These are phyloP conservation scores for Sordariomycetes sp. DNA, from an alignment of 2,329 filamentous ascomycete species.

Conservation along the genomic window DNA sequence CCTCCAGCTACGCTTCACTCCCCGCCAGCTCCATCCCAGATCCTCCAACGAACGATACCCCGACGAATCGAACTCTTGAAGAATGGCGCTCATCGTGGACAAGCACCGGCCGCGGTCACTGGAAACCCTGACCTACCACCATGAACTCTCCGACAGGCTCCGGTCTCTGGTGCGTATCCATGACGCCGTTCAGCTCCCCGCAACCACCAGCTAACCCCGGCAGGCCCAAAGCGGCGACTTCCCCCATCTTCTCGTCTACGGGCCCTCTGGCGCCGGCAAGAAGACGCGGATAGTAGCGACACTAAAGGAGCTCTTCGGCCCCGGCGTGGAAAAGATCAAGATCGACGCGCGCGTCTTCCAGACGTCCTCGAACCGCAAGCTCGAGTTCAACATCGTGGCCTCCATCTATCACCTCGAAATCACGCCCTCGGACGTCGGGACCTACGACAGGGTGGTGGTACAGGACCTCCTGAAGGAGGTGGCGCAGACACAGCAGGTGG, in stretches of 20 bases:
- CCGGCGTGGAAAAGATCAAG: conserved; percentile 99
- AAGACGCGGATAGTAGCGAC: conserved; percentile 96
- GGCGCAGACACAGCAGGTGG: conserved; percentile 98
- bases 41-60: background rate
- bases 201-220: background rate
- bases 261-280: conserved; percentile 91
- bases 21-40: background rate
- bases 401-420: conserved; percentile 98
- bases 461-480: conserved; percentile 96
- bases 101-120: conserved; percentile 63
- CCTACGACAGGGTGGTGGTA: conserved; percentile 89
- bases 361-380: conserved; percentile 87
- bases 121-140: conserved; percentile 72
- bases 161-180: conserved; percentile 58
- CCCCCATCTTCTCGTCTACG: conserved; percentile 92
- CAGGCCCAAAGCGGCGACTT: conserved; percentile 96
- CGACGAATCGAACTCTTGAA: background rate
- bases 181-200: background rate
- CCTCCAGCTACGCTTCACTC: background rate
- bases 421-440: conserved; percentile 91
- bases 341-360: conserved; percentile 96
- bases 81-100: conserved; percentile 58
- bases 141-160: conserved; percentile 75
- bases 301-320: conserved; percentile 85
- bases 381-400: conserved; percentile 97